Base-by-base conservation (phyloP, 140 eudicot species). In the Flaveria floridana region DNA sequence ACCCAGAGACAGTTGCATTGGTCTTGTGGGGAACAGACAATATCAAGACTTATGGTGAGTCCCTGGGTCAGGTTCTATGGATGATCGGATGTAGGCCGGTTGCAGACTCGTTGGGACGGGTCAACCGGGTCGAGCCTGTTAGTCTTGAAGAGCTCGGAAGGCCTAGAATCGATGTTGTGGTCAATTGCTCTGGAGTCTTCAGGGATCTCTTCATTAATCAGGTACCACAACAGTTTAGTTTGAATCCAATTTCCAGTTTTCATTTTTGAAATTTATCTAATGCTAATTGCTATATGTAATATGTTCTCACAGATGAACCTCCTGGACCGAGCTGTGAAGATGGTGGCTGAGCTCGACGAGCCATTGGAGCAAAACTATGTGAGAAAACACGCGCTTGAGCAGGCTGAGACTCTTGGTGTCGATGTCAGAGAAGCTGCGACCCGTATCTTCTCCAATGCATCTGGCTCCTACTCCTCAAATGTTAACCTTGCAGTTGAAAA, bases 11-110 rank as follows among this genome's bases (percentile, higher is more conserved):
- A 0, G 93, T 95, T 73, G 97, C 99, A 12, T 86, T 95, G 75
- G 99, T 95, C 16, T 80, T 95, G 79, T 95, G 99, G 99, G 99
- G 99, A 76, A 95, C 99, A 10, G 99, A 95, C 77, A 95, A 95
- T 58, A 95, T 95, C 70, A 95, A 92, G 85, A 95, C 99, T 6
- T 95, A 95, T 23, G 99, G 99, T 0, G 99, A 95, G 87, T 95
- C 99, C 1, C 73, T 95, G 75, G 99, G 92, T 82, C 99, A 92
- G 82, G 98, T 92, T 15, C 72, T 92, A 68, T 92, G 98, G 98
- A 92, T 92, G 99, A 86, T 95, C 25, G 99, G 99, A 21, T 96
- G 94, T 28, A 81, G 84, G 69, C 99, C 97, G 0, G 77, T 95
- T 63, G 83, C 99, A 12, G 99, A 95, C 80, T 79, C 89, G 6